phyloP scores from a whole-genome alignment of 2,329 filamentous ascomycete species.

The Aspergillus puulaauensis region DNA sequence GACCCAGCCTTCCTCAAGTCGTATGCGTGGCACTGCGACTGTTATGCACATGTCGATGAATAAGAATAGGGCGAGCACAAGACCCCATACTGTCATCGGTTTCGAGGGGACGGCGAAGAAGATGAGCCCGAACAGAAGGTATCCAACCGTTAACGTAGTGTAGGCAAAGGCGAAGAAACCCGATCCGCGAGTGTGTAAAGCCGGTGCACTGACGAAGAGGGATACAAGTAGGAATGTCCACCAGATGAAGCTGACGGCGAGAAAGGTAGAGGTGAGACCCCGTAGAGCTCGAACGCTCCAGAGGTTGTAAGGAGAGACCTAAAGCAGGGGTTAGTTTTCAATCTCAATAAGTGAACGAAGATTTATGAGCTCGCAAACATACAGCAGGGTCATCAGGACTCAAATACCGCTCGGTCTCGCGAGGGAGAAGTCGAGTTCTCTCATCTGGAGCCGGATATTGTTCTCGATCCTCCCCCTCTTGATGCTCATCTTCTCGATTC shows the following conservation, averaged over 20 bases:
- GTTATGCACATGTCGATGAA: constrained; percentile 77
- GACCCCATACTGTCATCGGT: constrained; percentile 70
- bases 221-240: constrained; percentile 88
- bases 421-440: constrained; percentile 67
- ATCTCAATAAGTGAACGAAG: not conserved
- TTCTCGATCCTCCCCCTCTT: constrained; percentile 29
- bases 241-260: constrained; percentile 79
- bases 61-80: constrained; percentile 66
- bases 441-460: constrained; percentile 53
- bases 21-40: constrained; percentile 68
- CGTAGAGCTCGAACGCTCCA: constrained; percentile 83
- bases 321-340: not conserved
- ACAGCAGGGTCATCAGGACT: constrained; percentile 81
- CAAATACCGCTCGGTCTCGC: constrained; percentile 62
- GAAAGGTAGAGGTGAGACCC: constrained; percentile 73
- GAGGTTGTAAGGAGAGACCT: constrained; percentile 87
- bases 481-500: constrained; percentile 34
- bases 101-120: constrained; percentile 87
- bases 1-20: constrained; percentile 85
- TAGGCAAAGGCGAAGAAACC: constrained; percentile 89
- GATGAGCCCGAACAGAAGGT: constrained; percentile 72
- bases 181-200: constrained; percentile 82
- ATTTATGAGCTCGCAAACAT: constrained; percentile 28
- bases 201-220: constrained; percentile 85
- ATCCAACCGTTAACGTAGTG: constrained; percentile 72